A percentile compares a stretch with the other conserved stretches of the same genome.
phyloP scores from a whole-genome alignment of 176 grass and related monocot species.

The Oryza glaberrima region DNA sequence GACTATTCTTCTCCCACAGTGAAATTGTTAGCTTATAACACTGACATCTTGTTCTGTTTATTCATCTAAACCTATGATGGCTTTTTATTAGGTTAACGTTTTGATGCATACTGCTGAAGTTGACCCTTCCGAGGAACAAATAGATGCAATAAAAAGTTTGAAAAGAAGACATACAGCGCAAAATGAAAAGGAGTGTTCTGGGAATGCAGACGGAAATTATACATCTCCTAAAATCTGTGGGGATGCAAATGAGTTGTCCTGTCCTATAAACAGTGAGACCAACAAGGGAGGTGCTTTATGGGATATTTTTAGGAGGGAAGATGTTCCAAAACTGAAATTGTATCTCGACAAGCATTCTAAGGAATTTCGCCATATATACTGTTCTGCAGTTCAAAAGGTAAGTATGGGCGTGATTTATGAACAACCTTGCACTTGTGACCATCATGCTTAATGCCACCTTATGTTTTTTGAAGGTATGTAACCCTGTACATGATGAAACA shows the following conservation, averaged over 20 bases:
- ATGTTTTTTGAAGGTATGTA: conserved; percentile 55
- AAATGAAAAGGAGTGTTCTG: conserved; percentile 41
- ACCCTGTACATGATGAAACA: conserved; percentile 76
- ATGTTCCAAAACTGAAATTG: conserved; percentile 47
- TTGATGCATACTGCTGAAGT: conserved; percentile 74
- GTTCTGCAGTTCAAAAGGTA: conserved; percentile 67
- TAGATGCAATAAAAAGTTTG: conserved; percentile 47
- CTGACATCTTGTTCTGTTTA: conserved; percentile 8
- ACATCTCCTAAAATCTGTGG: conserved; percentile 21
- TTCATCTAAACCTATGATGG: neutral
- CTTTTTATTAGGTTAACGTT: conserved; percentile 66
- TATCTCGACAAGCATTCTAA: conserved; percentile 64
- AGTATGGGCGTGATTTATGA: conserved; percentile 14
- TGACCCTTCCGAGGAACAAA: conserved; percentile 43
- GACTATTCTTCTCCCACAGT: neutral
- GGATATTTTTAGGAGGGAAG: conserved; percentile 86
- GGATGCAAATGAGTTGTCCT: conserved; percentile 35
- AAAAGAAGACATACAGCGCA: conserved; percentile 55
- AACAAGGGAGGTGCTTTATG: conserved; percentile 65
- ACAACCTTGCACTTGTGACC: neutral
- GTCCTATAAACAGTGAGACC: conserved; percentile 23
- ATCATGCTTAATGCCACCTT: conserved; percentile 32
- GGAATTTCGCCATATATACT: conserved; percentile 73
- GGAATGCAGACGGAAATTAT: conserved; percentile 38
- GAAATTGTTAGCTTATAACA: neutral